phyloP scores from a whole-genome alignment of 768 basidiomycete genomes.

The Phaeolepiota aurea region DNA sequence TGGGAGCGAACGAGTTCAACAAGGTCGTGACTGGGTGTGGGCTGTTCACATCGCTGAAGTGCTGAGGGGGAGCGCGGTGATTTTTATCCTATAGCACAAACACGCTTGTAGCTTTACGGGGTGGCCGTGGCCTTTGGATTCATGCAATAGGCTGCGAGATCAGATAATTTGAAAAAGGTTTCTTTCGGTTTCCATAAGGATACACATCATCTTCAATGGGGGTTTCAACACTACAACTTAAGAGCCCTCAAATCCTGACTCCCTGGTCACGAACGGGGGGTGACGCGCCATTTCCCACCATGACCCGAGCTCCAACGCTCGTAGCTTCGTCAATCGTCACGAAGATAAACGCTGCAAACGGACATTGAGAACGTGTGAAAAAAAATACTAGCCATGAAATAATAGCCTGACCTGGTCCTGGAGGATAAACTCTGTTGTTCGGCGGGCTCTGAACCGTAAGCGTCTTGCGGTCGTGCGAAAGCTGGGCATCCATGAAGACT shows the following conservation, averaged over 20 bases:
- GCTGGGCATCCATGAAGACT: constrained; percentile 24
- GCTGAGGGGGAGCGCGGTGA: too few relatives aligned
- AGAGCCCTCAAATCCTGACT: constrained; percentile 8
- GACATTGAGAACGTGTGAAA: background rate
- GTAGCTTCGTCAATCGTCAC: constrained; percentile 24
- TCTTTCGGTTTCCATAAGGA: too few relatives aligned
- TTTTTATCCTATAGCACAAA: too few relatives aligned
- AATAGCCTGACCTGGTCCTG: constrained; percentile 22
- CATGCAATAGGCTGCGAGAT: too few relatives aligned
- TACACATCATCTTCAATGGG: too few relatives aligned
- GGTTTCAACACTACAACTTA: too few relatives aligned
- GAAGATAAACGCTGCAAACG: constrained; percentile 15
- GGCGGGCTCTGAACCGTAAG: constrained; percentile 26
- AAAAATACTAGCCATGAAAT: constrained; percentile 5
- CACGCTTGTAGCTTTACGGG: too few relatives aligned
- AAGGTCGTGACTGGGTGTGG: background rate
- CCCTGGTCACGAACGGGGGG: constrained; percentile 27
- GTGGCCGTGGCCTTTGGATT: too few relatives aligned
- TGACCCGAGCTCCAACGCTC: constrained; percentile 22
- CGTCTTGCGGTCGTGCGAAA: constrained; percentile 21
- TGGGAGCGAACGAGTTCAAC: background rate
- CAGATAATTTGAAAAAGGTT: too few relatives aligned
- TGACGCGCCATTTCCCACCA: constrained; percentile 26
- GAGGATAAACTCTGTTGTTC: constrained; percentile 27
- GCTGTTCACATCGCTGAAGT: background rate